A percentile compares a stretch with the other conserved stretches of the same genome.
Conservation (phyloP, 371 early-diverging fungal genomes). For the Mortierella sp. region DNA sequence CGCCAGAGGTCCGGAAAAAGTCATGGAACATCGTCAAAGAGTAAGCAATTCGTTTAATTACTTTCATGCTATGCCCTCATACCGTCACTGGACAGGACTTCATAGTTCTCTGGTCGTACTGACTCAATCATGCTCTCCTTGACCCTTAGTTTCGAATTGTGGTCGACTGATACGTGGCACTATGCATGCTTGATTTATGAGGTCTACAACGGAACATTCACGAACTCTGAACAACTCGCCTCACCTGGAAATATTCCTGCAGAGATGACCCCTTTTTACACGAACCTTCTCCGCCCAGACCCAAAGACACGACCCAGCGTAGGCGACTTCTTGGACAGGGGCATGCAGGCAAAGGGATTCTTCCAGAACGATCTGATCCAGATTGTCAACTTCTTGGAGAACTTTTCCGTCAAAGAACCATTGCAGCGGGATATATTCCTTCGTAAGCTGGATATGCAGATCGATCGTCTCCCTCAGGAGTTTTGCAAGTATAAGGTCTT, state of each 20-base stretch:
- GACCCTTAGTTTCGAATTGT: conserved; percentile 50
- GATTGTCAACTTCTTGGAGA: conserved; percentile 86
- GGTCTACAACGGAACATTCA: conserved; percentile 80
- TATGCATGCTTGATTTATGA: conserved; percentile 86
- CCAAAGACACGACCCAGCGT: conserved; percentile 75
- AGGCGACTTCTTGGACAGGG: conserved; percentile 77
- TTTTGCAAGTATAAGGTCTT: conserved; percentile 90
- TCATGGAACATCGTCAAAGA: conserved; percentile 77
- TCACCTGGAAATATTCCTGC: conserved; percentile 75
- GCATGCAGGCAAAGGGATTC: conserved; percentile 71
- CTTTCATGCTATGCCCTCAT: not conserved
- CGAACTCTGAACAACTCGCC: conserved; percentile 71
- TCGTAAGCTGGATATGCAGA: conserved; percentile 59
- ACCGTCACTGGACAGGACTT: not conserved
- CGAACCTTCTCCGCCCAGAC: conserved; percentile 64
- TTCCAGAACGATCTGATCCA: conserved; percentile 86
- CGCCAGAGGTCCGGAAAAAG: conserved; percentile 81
- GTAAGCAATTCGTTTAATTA: conserved; percentile 57
- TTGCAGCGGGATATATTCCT: conserved; percentile 86
- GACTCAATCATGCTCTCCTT: not conserved
- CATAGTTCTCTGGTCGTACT: not conserved
- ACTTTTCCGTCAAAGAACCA: conserved; percentile 89
- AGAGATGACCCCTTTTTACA: conserved; percentile 67
- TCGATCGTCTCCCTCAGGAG: conserved; percentile 84
- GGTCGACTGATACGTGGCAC: conserved; percentile 85